These are phyloP conservation scores for Tuber melanosporum DNA, from an alignment of 495 filamentous ascomycete species.

Conservation along the genomic window DNA sequence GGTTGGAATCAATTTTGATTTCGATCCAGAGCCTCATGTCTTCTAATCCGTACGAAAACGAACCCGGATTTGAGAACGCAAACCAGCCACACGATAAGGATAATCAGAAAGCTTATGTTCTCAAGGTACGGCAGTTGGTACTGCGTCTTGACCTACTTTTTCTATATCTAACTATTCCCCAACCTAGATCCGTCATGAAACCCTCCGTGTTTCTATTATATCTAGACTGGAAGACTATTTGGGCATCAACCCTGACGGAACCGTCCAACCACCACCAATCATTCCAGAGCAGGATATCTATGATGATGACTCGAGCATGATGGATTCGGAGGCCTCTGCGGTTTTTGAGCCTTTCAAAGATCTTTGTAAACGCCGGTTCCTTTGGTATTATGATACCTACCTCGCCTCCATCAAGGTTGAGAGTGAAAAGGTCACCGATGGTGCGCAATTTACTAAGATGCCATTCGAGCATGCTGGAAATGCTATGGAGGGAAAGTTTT, in stretches of 20 bases:
- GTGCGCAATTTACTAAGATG: constrained; percentile 63
- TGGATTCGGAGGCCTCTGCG: constrained; percentile 50
- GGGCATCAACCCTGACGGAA: constrained; percentile 54
- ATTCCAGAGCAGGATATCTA: constrained; percentile 50
- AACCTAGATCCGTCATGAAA: constrained; percentile 83
- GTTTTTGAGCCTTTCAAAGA: constrained; percentile 79
- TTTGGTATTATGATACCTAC: constrained; percentile 95
- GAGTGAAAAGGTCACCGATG: constrained; percentile 54
- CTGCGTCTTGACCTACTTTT: background rate
- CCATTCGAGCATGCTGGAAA: constrained; percentile 77
- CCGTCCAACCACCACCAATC: constrained; percentile 41
- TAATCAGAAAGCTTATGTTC: constrained; percentile 70
- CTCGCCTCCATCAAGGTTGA: constrained; percentile 60
- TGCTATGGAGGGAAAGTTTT: constrained; percentile 78
- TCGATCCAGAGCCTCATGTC: constrained; percentile 97
- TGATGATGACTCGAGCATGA: constrained; percentile 48
- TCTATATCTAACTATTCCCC: background rate
- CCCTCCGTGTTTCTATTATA: constrained; percentile 77
- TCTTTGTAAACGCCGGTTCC: constrained; percentile 79
- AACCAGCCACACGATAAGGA: constrained; percentile 62
- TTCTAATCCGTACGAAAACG: constrained; percentile 88
- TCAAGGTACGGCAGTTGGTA: constrained; percentile 58
- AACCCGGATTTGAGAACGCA: constrained; percentile 82
- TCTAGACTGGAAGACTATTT: constrained; percentile 76
- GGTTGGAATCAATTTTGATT: constrained; percentile 85